Base-by-base conservation (phyloP, 768 basidiomycete genomes). In the Sarcodon aspratus region DNA sequence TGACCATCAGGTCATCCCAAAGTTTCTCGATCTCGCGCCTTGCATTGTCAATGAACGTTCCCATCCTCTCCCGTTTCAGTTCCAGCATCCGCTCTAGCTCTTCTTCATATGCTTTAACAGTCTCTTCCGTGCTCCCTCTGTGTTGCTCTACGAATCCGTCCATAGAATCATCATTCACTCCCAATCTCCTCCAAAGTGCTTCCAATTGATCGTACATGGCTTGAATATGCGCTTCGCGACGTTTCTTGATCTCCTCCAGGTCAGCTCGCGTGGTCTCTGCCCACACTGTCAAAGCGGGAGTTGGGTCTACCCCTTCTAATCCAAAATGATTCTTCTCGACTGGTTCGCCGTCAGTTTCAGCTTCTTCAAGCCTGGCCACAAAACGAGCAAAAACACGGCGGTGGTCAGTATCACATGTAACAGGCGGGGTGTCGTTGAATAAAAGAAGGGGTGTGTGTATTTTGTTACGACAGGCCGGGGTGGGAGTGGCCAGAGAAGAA, bases 121-220 rank as follows among this genome's bases (percentile, higher is more conserved):
- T 80, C 15, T 76, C 79, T 33, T 84, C 80, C 1, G 86, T 89
- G 56, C 81, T 85, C 3, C 95, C 95, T 31, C 87, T 72, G 61
- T 95, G 74, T 12, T 71, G 72, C 51, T 97, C 91, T 0, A 97
- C 85, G 59, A 99, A 99, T n/a, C 74, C 78, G 57, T 98, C 91
- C 78, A 93, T 91, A 42, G 83, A 84, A 0, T 64, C 66, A 44
- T 93, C 87, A 0, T 74, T 63, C 5, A 95, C 80, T 11, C 90
- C 93, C 50, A 98, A 72, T 49, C 93, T 69, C 50, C 74, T 75
- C 95, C 95, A 99, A 3, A 98, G 74, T 0, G 80, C 80, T 61
- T 95, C 94, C 1, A 99, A 74, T 54, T 91, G 81, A 63, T 98
- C 92, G 59, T 93, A 99, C 72, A 97, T 84, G 0, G 82, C 75